phyloP scores from a whole-genome alignment of 352 stramenopile genomes.

The Phytophthora cryptogea region DNA sequence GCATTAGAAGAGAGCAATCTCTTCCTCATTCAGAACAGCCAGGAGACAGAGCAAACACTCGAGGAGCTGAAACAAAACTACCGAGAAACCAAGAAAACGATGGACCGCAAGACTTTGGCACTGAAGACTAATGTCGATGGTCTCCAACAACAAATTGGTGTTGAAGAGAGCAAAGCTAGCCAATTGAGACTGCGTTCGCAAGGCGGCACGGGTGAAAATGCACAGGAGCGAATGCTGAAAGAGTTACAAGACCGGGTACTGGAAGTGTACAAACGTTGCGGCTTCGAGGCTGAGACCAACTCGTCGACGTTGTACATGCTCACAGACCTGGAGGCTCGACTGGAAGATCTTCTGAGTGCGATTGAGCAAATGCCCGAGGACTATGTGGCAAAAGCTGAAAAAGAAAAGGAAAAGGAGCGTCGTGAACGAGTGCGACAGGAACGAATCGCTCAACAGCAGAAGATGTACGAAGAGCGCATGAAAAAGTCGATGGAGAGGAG shows the following conservation, averaged over 20 bases:
- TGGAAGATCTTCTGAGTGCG: conserved; percentile 91
- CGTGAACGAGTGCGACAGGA: conserved; percentile 92
- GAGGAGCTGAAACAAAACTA: conserved; percentile 95
- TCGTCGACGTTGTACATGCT: conserved; percentile 95
- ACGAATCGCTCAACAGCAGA: conserved; percentile 91
- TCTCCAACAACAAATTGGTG: conserved; percentile 85
- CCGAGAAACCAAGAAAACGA: conserved; percentile 88
- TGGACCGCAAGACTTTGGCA: conserved; percentile 86
- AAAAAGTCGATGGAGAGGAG: conserved; percentile 94
- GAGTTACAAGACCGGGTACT: conserved; percentile 89
- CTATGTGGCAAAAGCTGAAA: conserved; percentile 93
- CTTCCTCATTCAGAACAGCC: conserved; percentile 96
- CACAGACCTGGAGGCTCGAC: conserved; percentile 88
- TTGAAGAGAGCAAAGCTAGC: conserved; percentile 85
- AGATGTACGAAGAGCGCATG: conserved; percentile 94
- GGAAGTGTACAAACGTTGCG: conserved; percentile 92
- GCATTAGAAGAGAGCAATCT: conserved; percentile 95
- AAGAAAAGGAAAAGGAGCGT: conserved; percentile 95
- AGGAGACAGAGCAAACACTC: conserved; percentile 94
- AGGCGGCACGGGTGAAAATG: conserved; percentile 80
- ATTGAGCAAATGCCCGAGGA: conserved; percentile 94
- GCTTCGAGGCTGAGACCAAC: conserved; percentile 92
- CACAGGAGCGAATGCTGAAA: conserved; percentile 89
- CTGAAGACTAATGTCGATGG: conserved; percentile 91
- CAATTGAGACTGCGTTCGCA: conserved; percentile 71